Evolutionary conservation across 495 filamentous ascomycete species (phyloP), one percentile per base, ranked within the genome.

Genomic region (Emericellopsis terricola): DNA sequence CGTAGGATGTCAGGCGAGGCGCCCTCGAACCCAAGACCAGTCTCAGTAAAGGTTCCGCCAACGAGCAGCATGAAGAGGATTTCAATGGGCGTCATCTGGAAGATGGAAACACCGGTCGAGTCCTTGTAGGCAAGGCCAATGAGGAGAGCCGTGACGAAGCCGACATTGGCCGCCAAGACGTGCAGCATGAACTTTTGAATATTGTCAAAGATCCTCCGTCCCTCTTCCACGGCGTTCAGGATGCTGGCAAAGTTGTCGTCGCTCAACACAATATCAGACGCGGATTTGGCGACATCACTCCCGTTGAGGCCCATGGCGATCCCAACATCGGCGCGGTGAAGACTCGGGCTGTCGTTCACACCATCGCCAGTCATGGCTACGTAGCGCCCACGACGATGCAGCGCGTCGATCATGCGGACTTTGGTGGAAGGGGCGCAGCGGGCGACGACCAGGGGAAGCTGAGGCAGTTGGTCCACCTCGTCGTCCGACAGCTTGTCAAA

Each of bases 141-240:
- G 18, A 82, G 60, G 19, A 82, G 57, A 15, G 71, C 60, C 30
- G 68, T 64, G 11, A 78, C 77, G 54, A 81, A 71, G 3, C 71
- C 73, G 28, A 82, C 67, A 45, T 82, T 82, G 16, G 70, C 69
- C 10, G 76, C 64, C 20, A 81, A 62, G 18, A 81, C 55, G 47
- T 81, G 76, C 41, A 81, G 63, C 18, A 81, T 56, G 42, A 81
- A 81, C 56, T 80, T 79, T 40, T 81, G 74, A 33, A 81, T 78
- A 43, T 81, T 81, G 44, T 78, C 73, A 46, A 79, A 81, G 38
- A 81, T 62, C 11, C 76, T 48, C 24, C 76, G 53, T 2, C 76
- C 76, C 50, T 79, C 76, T 36, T 76, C 65, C 14, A 81, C 65
- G 7, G 74, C 74, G 29, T 69, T 60, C 8, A 69, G 60, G 30